A percentile compares a stretch with the other conserved stretches of the same genome.
Conservation (phyloP, 495 filamentous ascomycete genomes). For the Xylaria cubensis region DNA sequence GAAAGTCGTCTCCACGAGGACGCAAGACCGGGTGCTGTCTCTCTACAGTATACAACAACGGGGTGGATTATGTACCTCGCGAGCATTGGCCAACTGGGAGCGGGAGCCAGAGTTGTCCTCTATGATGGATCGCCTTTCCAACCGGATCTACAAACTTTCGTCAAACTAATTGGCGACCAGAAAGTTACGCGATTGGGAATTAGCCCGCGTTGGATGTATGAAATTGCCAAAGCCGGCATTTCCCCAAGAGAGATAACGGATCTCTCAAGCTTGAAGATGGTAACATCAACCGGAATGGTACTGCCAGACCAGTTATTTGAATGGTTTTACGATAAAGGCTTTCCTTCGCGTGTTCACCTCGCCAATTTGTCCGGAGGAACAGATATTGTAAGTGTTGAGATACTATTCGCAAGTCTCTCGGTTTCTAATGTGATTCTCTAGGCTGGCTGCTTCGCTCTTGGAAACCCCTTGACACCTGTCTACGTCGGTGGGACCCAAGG, state of each 20-base stretch:
- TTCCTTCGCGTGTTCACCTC: conserved; percentile 68
- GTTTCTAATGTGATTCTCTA: conserved; percentile 27
- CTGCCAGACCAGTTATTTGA: conserved; percentile 73
- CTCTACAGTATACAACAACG: conserved; percentile 67
- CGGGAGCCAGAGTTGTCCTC: conserved; percentile 64
- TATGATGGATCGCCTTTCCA: conserved; percentile 83
- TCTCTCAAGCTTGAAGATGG: conserved; percentile 61
- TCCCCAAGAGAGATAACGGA: conserved; percentile 66
- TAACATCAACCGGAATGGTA: conserved; percentile 80
- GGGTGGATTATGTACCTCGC: conserved; percentile 88
- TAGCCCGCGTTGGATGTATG: conserved; percentile 76
- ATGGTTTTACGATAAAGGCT: conserved; percentile 84
- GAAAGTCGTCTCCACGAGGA: conserved; percentile 68
- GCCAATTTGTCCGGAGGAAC: conserved; percentile 80
- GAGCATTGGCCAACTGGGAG: conserved; percentile 58
- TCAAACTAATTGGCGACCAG: conserved; percentile 65
- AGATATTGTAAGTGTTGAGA: conserved; percentile 61
- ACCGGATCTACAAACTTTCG: conserved; percentile 65
- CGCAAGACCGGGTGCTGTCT: conserved; percentile 52
- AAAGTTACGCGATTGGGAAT: conserved; percentile 68
- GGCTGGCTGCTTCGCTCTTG: conserved; percentile 71
- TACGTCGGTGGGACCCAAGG: conserved; percentile 76
- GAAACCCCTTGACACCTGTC: conserved; percentile 73
- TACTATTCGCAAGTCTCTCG: not conserved
- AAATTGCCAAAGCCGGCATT: conserved; percentile 66